Base-by-base conservation (phyloP, 176 grass and related monocot species). In the Triticum aestivum region DNA sequence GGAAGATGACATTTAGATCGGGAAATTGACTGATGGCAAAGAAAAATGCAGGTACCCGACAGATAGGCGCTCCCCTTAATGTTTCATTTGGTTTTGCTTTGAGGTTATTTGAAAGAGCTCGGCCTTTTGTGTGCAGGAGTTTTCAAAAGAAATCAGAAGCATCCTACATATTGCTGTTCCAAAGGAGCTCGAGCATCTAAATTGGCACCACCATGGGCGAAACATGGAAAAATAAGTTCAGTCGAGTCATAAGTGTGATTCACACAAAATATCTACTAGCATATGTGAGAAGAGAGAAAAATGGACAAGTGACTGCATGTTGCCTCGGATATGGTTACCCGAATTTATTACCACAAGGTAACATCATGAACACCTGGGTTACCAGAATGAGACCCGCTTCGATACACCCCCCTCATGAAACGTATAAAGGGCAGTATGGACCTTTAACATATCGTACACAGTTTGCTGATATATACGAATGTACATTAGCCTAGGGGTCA, bases 241-340 rank as follows among this genome's bases (percentile, higher is more conserved):
- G 76, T 3, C 80, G 75, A 88, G 96, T 98, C 41, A 94, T 98
- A 87, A 93, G 93, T 84, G 65, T 96, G 20, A 78, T 98, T 69
- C 96, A 98, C 65, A 98, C 96, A 69, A 96, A 98, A 81, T 98
- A 98, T 90, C 70, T 98, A 21, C 38, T 39, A 9, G 96, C 94
- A 82, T 96, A 98, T 92, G 96, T 98, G 37, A 96, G 73, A 81
- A 86, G 96, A 79, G 96, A 98, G 87, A 98, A 94, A 71, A 96
- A 94, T 88, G 96, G 93, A 82, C 83, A 82, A 62, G 56, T 90
- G 4, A 79, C 92, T 41, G 90, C 96, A 17, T 91, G 91, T 76
- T 68, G 95, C 77, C 84, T 96, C 82, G 94, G 80, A 80, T 92
- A 90, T 91, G 41, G 41, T 42, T 42, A 42, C 41, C 41, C 41